phyloP scores from a whole-genome alignment of 2,329 filamentous ascomycete species.

The Trichoderma guizhouense region DNA sequence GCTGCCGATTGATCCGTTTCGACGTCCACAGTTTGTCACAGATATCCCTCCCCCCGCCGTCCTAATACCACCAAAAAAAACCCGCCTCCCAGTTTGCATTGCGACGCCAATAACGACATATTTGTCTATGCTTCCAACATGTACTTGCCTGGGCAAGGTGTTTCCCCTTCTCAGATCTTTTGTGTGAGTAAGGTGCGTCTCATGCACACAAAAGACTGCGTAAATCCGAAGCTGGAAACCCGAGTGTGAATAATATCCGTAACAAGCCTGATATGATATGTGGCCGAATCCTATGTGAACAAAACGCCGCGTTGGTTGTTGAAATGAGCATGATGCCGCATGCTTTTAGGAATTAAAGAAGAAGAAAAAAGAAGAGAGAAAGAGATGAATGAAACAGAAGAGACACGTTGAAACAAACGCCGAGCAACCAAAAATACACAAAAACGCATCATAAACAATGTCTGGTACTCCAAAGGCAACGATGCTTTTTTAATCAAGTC shows the following conservation, averaged over 20 bases:
- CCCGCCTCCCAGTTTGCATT: not conserved
- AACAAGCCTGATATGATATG: constrained; percentile 13
- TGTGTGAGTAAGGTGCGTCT: not conserved
- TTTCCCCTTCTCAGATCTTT: not conserved
- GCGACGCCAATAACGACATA: not conserved
- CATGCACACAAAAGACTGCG: not conserved
- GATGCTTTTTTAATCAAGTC: not conserved
- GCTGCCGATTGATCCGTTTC: not conserved
- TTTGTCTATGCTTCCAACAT: not conserved
- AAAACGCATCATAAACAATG: not conserved
- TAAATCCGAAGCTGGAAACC: not conserved
- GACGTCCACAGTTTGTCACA: not conserved
- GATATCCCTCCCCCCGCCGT: not conserved
- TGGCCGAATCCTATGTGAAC: constrained; percentile 8
- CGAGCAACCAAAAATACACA: not conserved
- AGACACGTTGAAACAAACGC: constrained; percentile 2
- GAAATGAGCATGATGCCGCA: not conserved
- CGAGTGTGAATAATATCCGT: not conserved
- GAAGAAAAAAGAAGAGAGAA: not conserved
- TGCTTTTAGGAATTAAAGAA: not conserved
- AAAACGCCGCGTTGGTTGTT: constrained; percentile 12
- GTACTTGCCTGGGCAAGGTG: not conserved
- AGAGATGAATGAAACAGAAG: not conserved
- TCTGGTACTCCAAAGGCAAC: not conserved
- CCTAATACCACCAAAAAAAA: not conserved